phyloP scores from a whole-genome alignment of 225 moss, liverwort and hornwort species.

The Bryoerythrophyllum caledonicum region DNA sequence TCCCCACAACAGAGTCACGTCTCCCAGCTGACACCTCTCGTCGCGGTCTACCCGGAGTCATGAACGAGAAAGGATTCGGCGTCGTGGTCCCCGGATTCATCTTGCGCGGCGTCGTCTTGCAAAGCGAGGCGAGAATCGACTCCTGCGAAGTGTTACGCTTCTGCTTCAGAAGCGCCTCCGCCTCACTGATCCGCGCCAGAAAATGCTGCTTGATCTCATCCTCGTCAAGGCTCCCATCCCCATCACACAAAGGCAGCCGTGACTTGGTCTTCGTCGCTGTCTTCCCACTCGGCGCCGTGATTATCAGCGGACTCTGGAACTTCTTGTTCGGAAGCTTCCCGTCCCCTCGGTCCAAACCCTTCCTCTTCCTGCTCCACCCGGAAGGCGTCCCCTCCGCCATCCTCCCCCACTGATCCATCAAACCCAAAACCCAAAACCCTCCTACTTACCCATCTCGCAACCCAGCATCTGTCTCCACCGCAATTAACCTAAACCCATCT shows the following conservation, averaged over 20 bases:
- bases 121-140: constrained; percentile 37
- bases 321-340: constrained; percentile 50
- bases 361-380: constrained; percentile 45
- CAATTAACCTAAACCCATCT: neutral
- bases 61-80: constrained; percentile 45
- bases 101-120: constrained; percentile 40
- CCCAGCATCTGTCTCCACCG: neutral
- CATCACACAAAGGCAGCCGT: constrained; percentile 36
- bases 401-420: constrained; percentile 9
- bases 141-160: constrained; percentile 34
- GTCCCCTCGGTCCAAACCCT: constrained; percentile 45
- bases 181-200: constrained; percentile 43
- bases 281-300: constrained; percentile 63
- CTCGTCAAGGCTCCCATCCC: constrained; percentile 22
- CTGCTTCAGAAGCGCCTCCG: constrained; percentile 40
- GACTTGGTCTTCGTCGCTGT: constrained; percentile 58
- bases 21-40: constrained; percentile 26
- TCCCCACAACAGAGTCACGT: constrained; percentile 6
- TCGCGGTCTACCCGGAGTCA: constrained; percentile 38
- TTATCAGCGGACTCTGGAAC: constrained; percentile 62
- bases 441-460: constrained; percentile 12
- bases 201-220: constrained; percentile 51
- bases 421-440: neutral
- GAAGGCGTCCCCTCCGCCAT: constrained; percentile 35
- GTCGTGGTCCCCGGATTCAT: constrained; percentile 24